Percentiles rank a stretch among this genome's conserved stretches.
These are phyloP conservation scores for Chrysanthemum seticuspe DNA, from an alignment of 129 eudicot genomes.

Conservation along the genomic window DNA sequence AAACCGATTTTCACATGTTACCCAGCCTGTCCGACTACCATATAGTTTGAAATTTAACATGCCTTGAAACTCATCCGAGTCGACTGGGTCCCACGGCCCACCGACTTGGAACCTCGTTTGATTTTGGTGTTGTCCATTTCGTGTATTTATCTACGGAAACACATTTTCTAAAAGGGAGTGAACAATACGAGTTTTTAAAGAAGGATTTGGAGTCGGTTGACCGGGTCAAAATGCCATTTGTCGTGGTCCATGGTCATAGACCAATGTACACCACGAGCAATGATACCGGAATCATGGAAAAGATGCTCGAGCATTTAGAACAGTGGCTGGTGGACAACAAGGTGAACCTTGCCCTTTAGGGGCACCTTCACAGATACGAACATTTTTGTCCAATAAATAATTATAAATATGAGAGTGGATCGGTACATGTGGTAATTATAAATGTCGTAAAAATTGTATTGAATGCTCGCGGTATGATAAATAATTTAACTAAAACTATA, in stretches of 20 bases:
- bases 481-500: no score
- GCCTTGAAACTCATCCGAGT: slow-evolving; percentile 94
- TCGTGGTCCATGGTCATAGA: slow-evolving; percentile 94
- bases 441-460: no score
- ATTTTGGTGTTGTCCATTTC: slow-evolving; percentile 85
- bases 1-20: no score
- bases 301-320: slow-evolving; percentile 72
- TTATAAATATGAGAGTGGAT: slow-evolving; percentile 67
- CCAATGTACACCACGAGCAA: no score
- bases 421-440: slow-evolving; percentile 74
- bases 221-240: slow-evolving; percentile 81
- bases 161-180: slow-evolving; percentile 70
- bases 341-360: slow-evolving; percentile 90
- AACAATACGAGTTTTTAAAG: slow-evolving; percentile 73
- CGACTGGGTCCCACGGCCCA: slow-evolving; percentile 72
- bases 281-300: no score
- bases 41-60: slow-evolving; percentile 86
- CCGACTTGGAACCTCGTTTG: slow-evolving; percentile 75
- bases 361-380: slow-evolving; percentile 93
- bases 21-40: slow-evolving; percentile 44
- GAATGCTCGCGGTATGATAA: no score
- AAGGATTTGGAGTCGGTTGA: slow-evolving; percentile 83
- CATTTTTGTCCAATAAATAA: slow-evolving; percentile 87
- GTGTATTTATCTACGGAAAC: slow-evolving; percentile 91
- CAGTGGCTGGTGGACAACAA: slow-evolving; percentile 74